phyloP scores from a whole-genome alignment of 1,139 yeast species.

The Suhomyces terraborum region DNA sequence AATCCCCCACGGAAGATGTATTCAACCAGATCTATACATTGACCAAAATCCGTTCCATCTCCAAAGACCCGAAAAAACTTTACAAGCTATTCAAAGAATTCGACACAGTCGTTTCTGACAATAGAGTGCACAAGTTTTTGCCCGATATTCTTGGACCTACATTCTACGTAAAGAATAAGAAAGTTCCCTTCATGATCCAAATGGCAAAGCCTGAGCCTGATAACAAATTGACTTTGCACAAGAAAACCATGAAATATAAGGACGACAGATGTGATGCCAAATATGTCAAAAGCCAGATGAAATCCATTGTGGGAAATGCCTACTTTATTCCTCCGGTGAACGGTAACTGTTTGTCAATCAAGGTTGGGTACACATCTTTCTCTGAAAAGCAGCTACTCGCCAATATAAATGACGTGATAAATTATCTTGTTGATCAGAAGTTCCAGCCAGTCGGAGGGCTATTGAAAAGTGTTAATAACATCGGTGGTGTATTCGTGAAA shows the following conservation, averaged over 20 bases:
- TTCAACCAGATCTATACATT: constrained; percentile 61
- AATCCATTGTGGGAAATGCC: constrained; percentile 61
- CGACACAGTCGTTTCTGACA: constrained; percentile 68
- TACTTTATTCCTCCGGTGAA: constrained; percentile 60
- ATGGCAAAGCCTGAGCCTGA: constrained; percentile 57
- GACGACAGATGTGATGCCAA: constrained; percentile 62
- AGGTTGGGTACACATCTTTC: constrained; percentile 56
- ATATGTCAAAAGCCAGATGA: constrained; percentile 61
- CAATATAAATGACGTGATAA: constrained; percentile 58
- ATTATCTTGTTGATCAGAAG: constrained; percentile 50
- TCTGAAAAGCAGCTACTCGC: constrained; percentile 43
- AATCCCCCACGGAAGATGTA: constrained; percentile 56
- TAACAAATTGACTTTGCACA: constrained; percentile 32
- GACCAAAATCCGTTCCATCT: constrained; percentile 53
- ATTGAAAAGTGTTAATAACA: constrained; percentile 40
- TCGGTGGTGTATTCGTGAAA: constrained; percentile 58
- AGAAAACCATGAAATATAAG: constrained; percentile 42
- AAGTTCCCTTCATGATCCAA: constrained; percentile 65
- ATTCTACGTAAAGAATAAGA: constrained; percentile 59
- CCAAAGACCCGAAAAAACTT: constrained; percentile 46
- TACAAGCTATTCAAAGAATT: constrained; percentile 56
- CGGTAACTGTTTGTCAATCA: constrained; percentile 52
- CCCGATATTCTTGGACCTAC: constrained; percentile 58
- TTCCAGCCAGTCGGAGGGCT: constrained; percentile 62
- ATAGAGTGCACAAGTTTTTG: constrained; percentile 59